A percentile compares a stretch with the other conserved stretches of the same genome.
Evolutionary conservation across 164 flowering plant species (phyloP).

Genomic region (grape (Vitis vinifera)): DNA sequence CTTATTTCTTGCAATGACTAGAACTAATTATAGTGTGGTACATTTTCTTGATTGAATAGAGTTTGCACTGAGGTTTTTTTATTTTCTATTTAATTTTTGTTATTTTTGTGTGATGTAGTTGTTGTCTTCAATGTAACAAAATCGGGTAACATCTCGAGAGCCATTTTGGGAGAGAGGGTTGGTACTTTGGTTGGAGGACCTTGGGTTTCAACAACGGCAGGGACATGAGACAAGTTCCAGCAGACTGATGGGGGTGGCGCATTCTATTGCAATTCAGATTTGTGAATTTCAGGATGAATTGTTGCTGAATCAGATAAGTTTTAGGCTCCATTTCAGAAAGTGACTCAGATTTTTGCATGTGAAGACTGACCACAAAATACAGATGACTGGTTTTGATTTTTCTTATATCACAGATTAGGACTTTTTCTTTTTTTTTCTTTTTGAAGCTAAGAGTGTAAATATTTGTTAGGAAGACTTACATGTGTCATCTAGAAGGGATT

Average conservation of each 20-base stretch:
- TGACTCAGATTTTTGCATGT: no score
- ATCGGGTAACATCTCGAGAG: constrained; percentile 85
- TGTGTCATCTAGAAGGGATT: no score
- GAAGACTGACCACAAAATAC: no score
- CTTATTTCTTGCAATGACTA: no score
- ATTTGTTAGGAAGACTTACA: no score
- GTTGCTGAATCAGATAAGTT: background rate
- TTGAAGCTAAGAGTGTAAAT: no score
- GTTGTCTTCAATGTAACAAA: constrained; percentile 86
- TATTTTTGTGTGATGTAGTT: constrained; percentile 48
- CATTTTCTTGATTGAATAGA: background rate
- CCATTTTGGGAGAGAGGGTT: constrained; percentile 85
- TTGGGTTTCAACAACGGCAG: constrained; percentile 32
- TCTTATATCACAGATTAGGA: no score
- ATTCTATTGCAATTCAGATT: background rate
- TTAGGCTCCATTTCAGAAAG: no score
- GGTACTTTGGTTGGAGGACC: constrained; percentile 90
- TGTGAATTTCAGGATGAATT: background rate
- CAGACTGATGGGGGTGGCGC: no score
- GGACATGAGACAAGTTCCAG: constrained; percentile 17
- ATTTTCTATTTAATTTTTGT: no score
- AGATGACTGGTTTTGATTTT: no score
- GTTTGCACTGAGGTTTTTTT: background rate
- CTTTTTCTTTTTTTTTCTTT: no score
- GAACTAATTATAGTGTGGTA: background rate